phyloP scores from a whole-genome alignment of 2,329 filamentous ascomycete genomes.

The Diaporthe longicolla region DNA sequence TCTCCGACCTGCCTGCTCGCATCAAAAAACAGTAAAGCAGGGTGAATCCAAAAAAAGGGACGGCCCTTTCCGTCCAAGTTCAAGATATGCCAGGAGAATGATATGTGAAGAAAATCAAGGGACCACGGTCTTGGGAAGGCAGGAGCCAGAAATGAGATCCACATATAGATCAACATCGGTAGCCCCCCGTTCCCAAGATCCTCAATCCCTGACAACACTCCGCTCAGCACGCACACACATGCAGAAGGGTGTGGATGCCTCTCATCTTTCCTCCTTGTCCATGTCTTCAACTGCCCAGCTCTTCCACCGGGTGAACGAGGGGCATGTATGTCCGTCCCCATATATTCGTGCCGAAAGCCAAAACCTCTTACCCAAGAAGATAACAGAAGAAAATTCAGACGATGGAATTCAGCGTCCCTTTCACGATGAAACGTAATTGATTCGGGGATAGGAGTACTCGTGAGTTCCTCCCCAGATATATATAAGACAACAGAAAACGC shows the following conservation, averaged over 20 bases:
- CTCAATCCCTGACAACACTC: not conserved
- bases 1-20: not conserved
- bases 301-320: too few species aligned
- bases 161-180: not conserved
- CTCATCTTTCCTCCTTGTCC: not conserved
- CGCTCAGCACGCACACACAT: not conserved
- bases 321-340: not conserved
- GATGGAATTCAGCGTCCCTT: not conserved
- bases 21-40: not conserved
- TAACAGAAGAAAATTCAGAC: not conserved
- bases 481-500: slow-evolving; percentile 24
- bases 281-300: not conserved
- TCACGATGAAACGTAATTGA: not conserved
- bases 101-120: not conserved
- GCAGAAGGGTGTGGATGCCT: not conserved
- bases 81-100: slow-evolving; percentile 27
- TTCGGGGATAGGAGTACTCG: not conserved
- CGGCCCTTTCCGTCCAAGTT: not conserved
- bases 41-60: not conserved
- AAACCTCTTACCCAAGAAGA: not conserved
- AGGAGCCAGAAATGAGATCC: not conserved
- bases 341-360: not conserved
- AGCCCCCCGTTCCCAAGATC: too few species aligned
- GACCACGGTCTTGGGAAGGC: not conserved
- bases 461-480: slow-evolving; percentile 16